phyloP scores from a whole-genome alignment of 805 yeast species.

The Ogataea salicorniae region DNA sequence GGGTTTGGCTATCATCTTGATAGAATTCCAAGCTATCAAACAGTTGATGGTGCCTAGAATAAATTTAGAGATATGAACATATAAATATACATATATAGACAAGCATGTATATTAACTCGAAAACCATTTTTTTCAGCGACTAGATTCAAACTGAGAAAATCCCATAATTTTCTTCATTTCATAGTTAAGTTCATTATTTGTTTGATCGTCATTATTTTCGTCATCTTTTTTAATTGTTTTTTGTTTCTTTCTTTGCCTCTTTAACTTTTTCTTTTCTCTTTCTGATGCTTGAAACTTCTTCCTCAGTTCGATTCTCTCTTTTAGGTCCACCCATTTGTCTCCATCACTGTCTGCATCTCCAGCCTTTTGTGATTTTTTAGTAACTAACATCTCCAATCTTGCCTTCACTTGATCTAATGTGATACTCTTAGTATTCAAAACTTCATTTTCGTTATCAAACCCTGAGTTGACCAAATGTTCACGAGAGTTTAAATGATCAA shows the following conservation, averaged over 20 bases:
- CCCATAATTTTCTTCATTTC: conserved; percentile 49
- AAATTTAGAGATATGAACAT: background rate
- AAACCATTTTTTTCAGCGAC: conserved; percentile 8
- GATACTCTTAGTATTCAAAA: conserved; percentile 32
- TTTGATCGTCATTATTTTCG: conserved; percentile 2
- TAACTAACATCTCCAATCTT: conserved; percentile 33
- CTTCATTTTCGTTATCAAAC: conserved; percentile 12
- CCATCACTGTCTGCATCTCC: conserved; percentile 7
- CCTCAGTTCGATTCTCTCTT: conserved; percentile 37
- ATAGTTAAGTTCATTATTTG: conserved; percentile 10
- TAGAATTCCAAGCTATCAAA: background rate
- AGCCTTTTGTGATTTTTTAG: conserved; percentile 22
- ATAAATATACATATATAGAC: background rate
- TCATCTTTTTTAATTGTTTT: conserved; percentile 13
- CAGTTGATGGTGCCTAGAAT: background rate
- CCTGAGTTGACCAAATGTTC: conserved; percentile 51
- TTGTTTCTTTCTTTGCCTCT: conserved; percentile 20
- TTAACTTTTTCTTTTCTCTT: conserved; percentile 26
- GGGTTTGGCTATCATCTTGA: background rate
- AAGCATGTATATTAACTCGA: background rate
- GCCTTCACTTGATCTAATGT: conserved; percentile 44
- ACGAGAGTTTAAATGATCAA: conserved; percentile 79
- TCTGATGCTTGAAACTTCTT: conserved; percentile 34
- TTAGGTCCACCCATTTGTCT: conserved; percentile 29
- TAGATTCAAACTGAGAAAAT: conserved; percentile 24